Evolutionary conservation across 176 grass and related monocot genomes (phyloP).

Genomic region (Triticum urartu): DNA sequence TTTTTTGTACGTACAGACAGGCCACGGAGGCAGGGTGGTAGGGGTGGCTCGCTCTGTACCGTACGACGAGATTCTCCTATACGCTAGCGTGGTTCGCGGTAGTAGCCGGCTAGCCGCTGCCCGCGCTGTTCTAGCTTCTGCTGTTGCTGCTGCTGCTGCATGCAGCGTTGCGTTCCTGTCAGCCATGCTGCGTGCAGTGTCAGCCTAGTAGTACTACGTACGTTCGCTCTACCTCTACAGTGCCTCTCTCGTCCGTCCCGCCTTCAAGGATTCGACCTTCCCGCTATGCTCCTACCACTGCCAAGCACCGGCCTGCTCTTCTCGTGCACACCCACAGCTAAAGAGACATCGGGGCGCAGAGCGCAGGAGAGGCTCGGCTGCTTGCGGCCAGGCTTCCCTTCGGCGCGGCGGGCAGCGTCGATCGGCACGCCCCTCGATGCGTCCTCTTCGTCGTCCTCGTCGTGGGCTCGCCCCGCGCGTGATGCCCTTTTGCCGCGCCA

Average conservation of each 20-base stretch:
- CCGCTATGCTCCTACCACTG: background rate
- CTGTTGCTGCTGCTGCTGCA: background rate
- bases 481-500: constrained; percentile 30
- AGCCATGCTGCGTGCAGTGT: background rate
- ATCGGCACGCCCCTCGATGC: background rate
- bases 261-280: background rate
- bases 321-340: background rate
- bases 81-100: too few relatives aligned
- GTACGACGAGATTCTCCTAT: too few relatives aligned
- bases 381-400: background rate
- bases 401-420: too few relatives aligned
- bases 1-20: too few relatives aligned
- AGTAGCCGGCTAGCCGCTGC: background rate
- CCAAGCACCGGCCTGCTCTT: background rate
- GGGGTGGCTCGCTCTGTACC: too few relatives aligned
- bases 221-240: background rate
- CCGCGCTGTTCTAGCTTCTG: too few relatives aligned
- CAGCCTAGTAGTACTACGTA: background rate
- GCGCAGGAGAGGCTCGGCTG: background rate
- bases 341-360: background rate
- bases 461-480: background rate
- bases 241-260: background rate
- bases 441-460: background rate
- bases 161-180: background rate
- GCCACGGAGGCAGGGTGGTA: too few relatives aligned